Conservation (phyloP, 2,329 filamentous ascomycete species). For the Apiospora aurea region DNA sequence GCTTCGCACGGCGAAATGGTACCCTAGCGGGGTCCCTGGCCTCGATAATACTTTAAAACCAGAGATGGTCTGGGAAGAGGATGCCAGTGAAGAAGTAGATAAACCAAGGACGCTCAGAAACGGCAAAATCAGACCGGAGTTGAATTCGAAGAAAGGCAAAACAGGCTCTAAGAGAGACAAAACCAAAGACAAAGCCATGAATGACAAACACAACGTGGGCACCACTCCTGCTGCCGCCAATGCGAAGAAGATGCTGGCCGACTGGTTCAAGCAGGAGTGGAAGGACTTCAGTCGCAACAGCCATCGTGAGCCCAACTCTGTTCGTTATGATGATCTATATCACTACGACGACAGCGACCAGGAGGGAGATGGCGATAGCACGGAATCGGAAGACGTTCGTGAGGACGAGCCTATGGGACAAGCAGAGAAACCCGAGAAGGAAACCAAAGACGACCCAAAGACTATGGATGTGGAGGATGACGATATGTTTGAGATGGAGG, state of each 20-base stretch:
- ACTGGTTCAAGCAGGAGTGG: slow-evolving; percentile 3
- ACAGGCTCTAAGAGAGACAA: not conserved
- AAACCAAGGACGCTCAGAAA: not conserved
- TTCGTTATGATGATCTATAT: not conserved
- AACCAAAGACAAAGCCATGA: too few species aligned
- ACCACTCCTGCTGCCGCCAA: not conserved
- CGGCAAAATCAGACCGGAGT: not conserved
- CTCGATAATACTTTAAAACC: not conserved
- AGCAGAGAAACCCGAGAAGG: not conserved
- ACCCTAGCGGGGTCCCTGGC: not conserved
- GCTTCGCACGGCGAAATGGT: not conserved
- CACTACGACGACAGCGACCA: not conserved
- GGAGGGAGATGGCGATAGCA: not conserved
- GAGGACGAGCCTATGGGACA: not conserved
- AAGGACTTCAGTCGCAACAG: not conserved
- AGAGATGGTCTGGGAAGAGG: not conserved
- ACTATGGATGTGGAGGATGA: not conserved
- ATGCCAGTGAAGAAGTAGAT: not conserved
- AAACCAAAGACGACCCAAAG: not conserved
- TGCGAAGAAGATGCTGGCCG: not conserved
- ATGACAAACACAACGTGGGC: not conserved
- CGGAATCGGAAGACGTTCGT: not conserved
- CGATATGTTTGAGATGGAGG: not conserved
- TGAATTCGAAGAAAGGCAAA: not conserved
- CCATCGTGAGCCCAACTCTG: not conserved